These are phyloP conservation scores for Amaranthus hypochondriacus DNA, from an alignment of 148 eudicot genomes.

Conservation along the genomic window DNA sequence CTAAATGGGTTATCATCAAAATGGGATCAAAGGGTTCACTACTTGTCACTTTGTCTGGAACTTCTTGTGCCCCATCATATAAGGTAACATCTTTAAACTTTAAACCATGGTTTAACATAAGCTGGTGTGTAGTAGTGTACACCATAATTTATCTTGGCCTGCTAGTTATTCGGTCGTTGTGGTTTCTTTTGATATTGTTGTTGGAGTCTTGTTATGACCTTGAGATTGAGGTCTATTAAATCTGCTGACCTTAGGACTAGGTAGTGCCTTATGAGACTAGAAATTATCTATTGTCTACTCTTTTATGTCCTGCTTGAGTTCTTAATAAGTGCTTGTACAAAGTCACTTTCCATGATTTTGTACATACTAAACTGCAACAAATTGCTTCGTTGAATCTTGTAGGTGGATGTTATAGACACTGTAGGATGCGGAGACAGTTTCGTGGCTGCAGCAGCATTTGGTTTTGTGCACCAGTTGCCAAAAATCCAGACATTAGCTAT, in stretches of 20 bases:
- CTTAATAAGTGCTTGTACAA: background rate
- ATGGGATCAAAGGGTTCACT: constrained; percentile 91
- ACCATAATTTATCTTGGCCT: background rate
- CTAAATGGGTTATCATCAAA: constrained; percentile 85
- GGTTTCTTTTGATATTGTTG: background rate
- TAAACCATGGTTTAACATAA: too few relatives aligned
- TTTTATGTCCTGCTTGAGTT: background rate
- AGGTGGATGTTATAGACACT: constrained; percentile 81
- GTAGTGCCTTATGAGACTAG: background rate
- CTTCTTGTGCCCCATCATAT: constrained; percentile 82
- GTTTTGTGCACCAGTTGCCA: constrained; percentile 74
- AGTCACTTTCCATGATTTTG: background rate
- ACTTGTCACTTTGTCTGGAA: constrained; percentile 57
- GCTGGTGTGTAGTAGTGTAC: background rate
- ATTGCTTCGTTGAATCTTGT: constrained; percentile 22
- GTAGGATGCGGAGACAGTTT: constrained; percentile 99
- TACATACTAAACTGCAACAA: background rate
- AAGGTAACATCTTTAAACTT: constrained; percentile 44
- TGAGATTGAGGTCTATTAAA: too few relatives aligned
- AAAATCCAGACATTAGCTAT: constrained; percentile 55
- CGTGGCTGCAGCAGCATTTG: constrained; percentile 88
- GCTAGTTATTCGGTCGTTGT: background rate
- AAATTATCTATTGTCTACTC: background rate
- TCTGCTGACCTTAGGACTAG: too few relatives aligned
- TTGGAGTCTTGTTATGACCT: background rate